A percentile compares a stretch with the other conserved stretches of the same genome.
These are phyloP conservation scores for Aspergillus amoenus DNA, from an alignment of 2,329 filamentous ascomycete species.

Conservation along the genomic window DNA sequence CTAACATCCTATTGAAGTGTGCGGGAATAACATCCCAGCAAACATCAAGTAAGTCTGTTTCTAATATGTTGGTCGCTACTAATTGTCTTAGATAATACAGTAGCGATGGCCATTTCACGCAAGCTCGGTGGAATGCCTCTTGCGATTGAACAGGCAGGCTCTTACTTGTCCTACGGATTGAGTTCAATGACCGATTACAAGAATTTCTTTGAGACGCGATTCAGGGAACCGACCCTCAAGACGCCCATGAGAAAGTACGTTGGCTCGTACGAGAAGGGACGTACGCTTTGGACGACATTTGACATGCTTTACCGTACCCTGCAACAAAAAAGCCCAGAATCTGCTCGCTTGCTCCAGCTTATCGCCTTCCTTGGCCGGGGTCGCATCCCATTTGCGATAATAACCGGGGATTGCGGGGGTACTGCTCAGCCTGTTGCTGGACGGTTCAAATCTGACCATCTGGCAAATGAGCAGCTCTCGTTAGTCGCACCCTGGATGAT, in stretches of 20 bases:
- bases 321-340: not conserved
- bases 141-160: conserved; percentile 4
- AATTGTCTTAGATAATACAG: not conserved
- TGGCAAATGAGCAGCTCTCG: not conserved
- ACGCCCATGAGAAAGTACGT: not conserved
- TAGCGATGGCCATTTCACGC: not conserved
- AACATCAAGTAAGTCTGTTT: not conserved
- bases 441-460: accelerated
- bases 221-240: not conserved
- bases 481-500: not conserved
- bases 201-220: not conserved
- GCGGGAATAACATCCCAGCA: not conserved
- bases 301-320: conserved; percentile 3
- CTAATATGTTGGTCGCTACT: not conserved
- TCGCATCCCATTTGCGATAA: not conserved
- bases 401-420: not conserved
- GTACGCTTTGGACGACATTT: conserved; percentile 6
- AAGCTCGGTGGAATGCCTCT: conserved; percentile 7
- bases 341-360: not conserved
- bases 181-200: not conserved
- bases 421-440: not conserved
- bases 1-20: not conserved
- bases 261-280: conserved; percentile 3
- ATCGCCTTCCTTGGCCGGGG: not conserved
- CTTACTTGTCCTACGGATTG: conserved; percentile 2